These are phyloP conservation scores for Pouteria glomerata DNA, from an alignment of 148 eudicot species.

Conservation along the genomic window DNA sequence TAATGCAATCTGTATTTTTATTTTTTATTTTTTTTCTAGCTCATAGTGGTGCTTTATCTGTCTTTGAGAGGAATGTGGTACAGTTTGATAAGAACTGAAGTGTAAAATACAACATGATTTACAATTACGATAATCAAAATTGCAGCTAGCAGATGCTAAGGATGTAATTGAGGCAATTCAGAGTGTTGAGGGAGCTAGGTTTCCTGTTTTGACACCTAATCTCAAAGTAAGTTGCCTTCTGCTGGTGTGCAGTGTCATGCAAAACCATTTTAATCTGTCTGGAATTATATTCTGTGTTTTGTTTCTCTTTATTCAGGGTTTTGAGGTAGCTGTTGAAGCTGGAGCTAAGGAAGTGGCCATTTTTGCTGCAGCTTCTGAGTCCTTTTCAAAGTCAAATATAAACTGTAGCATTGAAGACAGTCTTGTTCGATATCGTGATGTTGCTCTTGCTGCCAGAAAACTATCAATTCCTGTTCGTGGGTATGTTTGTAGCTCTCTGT, in stretches of 20 bases:
- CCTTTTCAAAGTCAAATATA: constrained; percentile 85
- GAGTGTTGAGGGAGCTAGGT: constrained; percentile 48
- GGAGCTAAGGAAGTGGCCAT: constrained; percentile 96
- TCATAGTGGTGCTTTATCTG: background rate
- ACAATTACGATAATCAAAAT: background rate
- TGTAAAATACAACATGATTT: background rate
- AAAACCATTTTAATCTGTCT: background rate
- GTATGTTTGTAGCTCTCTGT: constrained; percentile 34
- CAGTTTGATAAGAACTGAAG: constrained; percentile 1
- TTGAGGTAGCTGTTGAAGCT: constrained; percentile 91
- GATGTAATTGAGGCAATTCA: constrained; percentile 67
- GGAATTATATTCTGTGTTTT: background rate
- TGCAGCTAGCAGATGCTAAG: constrained; percentile 89
- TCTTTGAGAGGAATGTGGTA: background rate
- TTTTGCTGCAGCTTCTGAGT: constrained; percentile 97
- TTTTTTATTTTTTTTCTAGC: background rate
- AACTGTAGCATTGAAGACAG: constrained; percentile 93
- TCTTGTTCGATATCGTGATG: constrained; percentile 63
- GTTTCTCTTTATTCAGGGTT: constrained; percentile 46
- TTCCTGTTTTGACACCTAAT: constrained; percentile 92
- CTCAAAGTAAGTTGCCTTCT: constrained; percentile 58
- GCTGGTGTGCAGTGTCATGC: background rate
- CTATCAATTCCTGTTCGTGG: constrained; percentile 85
- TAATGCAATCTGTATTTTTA: background rate
- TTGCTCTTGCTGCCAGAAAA: constrained; percentile 64